These are phyloP conservation scores for Sporothrix humicola DNA, from an alignment of 2,329 filamentous ascomycete species.

Conservation along the genomic window DNA sequence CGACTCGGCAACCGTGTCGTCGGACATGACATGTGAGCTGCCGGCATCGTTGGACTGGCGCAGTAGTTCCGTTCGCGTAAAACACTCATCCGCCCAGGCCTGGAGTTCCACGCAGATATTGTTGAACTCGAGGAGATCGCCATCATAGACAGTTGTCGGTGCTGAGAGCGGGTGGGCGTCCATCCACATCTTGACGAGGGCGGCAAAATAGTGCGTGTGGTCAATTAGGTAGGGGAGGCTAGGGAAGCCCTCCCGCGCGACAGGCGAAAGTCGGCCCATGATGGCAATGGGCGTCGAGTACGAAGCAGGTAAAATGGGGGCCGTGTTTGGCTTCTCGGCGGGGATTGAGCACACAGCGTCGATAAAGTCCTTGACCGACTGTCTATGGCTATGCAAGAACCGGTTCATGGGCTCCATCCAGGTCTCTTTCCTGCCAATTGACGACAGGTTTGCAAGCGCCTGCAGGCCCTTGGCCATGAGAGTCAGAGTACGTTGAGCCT, in stretches of 20 bases:
- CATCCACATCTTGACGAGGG: conserved; percentile 80
- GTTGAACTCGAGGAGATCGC: conserved; percentile 61
- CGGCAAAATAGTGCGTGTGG: conserved; percentile 81
- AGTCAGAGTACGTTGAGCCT: conserved; percentile 85
- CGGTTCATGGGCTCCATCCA: conserved; percentile 99
- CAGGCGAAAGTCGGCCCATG: conserved; percentile 76
- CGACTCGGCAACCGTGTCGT: conserved; percentile 52
- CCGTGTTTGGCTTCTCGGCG: conserved; percentile 64
- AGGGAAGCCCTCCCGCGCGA: conserved; percentile 88
- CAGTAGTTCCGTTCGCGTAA: conserved; percentile 55
- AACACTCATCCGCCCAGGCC: conserved; percentile 57
- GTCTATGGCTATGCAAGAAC: conserved; percentile 76
- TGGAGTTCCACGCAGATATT: conserved; percentile 58
- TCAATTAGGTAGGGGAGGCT: conserved; percentile 93
- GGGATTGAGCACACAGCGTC: conserved; percentile 86
- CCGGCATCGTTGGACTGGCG: conserved; percentile 48
- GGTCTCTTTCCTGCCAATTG: conserved; percentile 91
- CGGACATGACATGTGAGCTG: conserved; percentile 38
- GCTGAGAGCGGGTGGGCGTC: conserved; percentile 55
- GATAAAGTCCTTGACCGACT: conserved; percentile 84
- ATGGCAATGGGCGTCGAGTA: conserved; percentile 95
- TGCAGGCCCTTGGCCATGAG: conserved; percentile 92
- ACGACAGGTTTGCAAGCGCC: conserved; percentile 86
- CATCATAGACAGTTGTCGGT: conserved; percentile 50
- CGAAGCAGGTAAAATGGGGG: conserved; percentile 70